A percentile compares a stretch with the other conserved stretches of the same genome.
These are phyloP conservation scores for Cymbidium sinense DNA, from an alignment of 106 monocot species.

Conservation along the genomic window DNA sequence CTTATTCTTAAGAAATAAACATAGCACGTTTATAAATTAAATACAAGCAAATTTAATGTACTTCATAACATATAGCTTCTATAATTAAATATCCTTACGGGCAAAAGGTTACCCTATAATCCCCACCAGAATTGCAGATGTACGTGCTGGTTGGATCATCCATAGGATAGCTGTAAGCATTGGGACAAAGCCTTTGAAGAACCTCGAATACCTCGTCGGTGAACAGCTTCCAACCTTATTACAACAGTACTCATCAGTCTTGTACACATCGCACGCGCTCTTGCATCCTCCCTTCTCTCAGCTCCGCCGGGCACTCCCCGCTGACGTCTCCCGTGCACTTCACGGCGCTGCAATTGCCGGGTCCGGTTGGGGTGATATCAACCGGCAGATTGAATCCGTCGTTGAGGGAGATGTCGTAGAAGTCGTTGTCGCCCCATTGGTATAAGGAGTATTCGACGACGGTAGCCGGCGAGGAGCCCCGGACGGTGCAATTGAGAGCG, in stretches of 20 bases:
- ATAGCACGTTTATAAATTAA: no score
- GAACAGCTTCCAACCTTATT: slow-evolving; percentile 14
- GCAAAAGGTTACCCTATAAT: slow-evolving; percentile 32
- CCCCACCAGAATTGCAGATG: slow-evolving; percentile 20
- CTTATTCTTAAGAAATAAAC: no score
- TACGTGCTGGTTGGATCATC: slow-evolving; percentile 18
- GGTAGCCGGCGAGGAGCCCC: background rate
- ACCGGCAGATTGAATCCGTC: slow-evolving; percentile 40
- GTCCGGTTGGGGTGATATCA: slow-evolving; percentile 13
- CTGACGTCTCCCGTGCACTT: slow-evolving; percentile 13
- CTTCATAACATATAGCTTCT: no score
- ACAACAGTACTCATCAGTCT: slow-evolving; percentile 38
- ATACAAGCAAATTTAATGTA: no score
- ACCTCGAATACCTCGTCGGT: slow-evolving; percentile 28
- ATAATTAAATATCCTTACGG: background rate
- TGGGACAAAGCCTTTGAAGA: slow-evolving; percentile 27
- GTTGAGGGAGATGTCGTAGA: slow-evolving; percentile 24
- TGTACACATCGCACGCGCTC: slow-evolving; percentile 41
- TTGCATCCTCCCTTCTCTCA: slow-evolving; percentile 34
- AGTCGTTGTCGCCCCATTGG: slow-evolving; percentile 15
- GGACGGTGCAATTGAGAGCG: background rate
- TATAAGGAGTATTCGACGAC: background rate
- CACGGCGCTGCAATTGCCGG: background rate
- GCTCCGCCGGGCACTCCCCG: slow-evolving; percentile 28
- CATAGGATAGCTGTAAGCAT: slow-evolving; percentile 25